Evolutionary conservation across 257 asterid genomes (phyloP), one percentile per base, ranked within the genome.

Genomic region (Solanum clarkiae): DNA sequence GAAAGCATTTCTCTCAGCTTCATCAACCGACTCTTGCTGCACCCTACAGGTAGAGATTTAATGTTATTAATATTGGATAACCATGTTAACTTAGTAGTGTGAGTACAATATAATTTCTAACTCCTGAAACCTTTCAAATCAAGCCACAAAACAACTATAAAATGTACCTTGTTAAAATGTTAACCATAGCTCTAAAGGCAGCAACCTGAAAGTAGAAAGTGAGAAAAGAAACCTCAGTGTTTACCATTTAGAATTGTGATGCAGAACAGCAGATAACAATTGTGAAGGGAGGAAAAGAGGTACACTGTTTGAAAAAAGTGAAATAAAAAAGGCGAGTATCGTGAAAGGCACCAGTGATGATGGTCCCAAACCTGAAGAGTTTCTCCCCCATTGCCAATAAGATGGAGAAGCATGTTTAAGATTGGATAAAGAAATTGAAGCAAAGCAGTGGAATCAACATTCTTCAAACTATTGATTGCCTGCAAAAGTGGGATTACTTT

Each of bases 171-270:
- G 99, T 95, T 90, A 97, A 92, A 90, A 97, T 97, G 86, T 97
- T 97, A 88, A 97, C 99, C 99, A 95, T 97, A 74, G 99, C 99
- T 92, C 99, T 95, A 92, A 97, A 97, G 87, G 99, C 99, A 69
- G 99, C 99, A 90, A 97, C 99, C 99, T 96, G 92, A 90, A 88
- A 66, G 84, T 57, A 66, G 84, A 86, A 88, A 86, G 81, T 51
- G 82, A 65, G 63, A 53, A 53, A 66, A 75, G 57, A 72, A 81
- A 57, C 60, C 81, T 66, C 51, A 55, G 71, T 26, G 11, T 29
- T 70, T 53, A 84, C 22, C 60, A 51, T 20, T 54, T 36, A 83
- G 70, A 56, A 83, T 82, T 54, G 79, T 45, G 62, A 47, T 2
- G 55, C 47, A 44, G 62, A 63, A 66, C 54, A 69, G 60, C 40